Conservation (phyloP, 345 rosid genomes). For the Moricandia moricandioides region DNA sequence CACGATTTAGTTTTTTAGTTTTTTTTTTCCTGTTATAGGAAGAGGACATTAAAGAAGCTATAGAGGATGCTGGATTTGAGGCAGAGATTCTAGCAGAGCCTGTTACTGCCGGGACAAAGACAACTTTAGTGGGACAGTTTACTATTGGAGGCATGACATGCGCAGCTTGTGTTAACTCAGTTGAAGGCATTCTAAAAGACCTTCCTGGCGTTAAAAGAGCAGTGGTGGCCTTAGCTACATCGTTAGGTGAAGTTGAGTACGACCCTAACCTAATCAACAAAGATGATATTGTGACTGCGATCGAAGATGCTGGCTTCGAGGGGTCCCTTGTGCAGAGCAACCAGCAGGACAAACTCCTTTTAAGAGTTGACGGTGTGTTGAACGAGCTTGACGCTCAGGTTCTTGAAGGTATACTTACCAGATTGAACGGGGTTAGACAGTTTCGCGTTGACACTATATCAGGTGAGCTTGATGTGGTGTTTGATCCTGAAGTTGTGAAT, state of each 20-base stretch:
- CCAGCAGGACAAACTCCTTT: slow-evolving; percentile 74
- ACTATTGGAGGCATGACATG: slow-evolving; percentile 96
- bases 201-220: slow-evolving; percentile 93
- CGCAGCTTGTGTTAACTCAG: slow-evolving; percentile 93
- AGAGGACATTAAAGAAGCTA: slow-evolving; percentile 80
- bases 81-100: slow-evolving; percentile 82
- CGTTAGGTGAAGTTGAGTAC: slow-evolving; percentile 94
- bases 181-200: slow-evolving; percentile 78
- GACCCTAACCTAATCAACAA: slow-evolving; percentile 73
- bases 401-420: slow-evolving; percentile 62
- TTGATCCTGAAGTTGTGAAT: slow-evolving; percentile 83
- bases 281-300: slow-evolving; percentile 79
- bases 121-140: slow-evolving; percentile 70
- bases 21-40: slow-evolving; percentile 46
- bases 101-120: slow-evolving; percentile 42
- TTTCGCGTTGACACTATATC: slow-evolving; percentile 59
- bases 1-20: no score
- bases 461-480: slow-evolving; percentile 69
- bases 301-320: slow-evolving; percentile 97
- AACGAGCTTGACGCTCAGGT: slow-evolving; percentile 66
- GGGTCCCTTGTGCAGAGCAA: slow-evolving; percentile 88
- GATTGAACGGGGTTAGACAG: slow-evolving; percentile 68
- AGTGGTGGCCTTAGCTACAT: slow-evolving; percentile 90
- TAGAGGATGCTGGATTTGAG: slow-evolving; percentile 98
- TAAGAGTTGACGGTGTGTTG: slow-evolving; percentile 65